phyloP scores from a whole-genome alignment of 2,329 filamentous ascomycete species.

The Pseudogymnoascus sp. region DNA sequence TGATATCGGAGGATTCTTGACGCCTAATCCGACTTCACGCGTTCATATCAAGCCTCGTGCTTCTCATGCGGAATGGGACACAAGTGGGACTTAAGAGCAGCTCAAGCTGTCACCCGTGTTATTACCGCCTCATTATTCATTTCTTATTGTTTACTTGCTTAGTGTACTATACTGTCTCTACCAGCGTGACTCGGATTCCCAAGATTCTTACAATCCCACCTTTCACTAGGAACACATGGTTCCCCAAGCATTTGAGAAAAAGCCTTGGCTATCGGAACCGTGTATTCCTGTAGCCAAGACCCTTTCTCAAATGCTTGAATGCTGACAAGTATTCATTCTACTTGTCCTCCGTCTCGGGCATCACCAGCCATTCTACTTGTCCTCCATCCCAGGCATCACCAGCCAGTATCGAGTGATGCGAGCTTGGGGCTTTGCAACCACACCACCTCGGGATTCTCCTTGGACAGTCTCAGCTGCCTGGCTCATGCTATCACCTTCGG shows the following conservation, averaged over 20 bases:
- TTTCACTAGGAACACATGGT: not conserved
- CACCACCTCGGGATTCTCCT: not conserved
- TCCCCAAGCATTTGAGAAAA: too few species aligned
- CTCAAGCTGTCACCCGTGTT: not conserved
- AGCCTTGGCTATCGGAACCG: too few species aligned
- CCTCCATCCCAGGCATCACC: not conserved
- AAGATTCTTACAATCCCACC: not conserved
- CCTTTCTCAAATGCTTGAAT: not conserved
- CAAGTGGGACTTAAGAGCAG: not conserved
- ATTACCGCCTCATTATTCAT: not conserved
- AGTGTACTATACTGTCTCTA: not conserved
- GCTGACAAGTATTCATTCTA: not conserved
- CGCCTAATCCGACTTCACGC: not conserved
- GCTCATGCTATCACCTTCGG: conserved; percentile 21
- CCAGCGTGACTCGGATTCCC: not conserved
- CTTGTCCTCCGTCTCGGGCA: too few species aligned
- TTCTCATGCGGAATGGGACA: not conserved
- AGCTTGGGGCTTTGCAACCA: not conserved
- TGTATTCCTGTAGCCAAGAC: not conserved
- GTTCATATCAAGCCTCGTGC: not conserved
- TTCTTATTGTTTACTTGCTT: not conserved
- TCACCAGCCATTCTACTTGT: too few species aligned
- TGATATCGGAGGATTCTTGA: conserved; percentile 4
- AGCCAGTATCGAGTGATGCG: not conserved
- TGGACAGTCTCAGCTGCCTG: not conserved